Evolutionary conservation across 768 basidiomycete genomes (phyloP), one percentile per base, ranked within the genome.

Genomic region (Hypsizygus marmoreus): DNA sequence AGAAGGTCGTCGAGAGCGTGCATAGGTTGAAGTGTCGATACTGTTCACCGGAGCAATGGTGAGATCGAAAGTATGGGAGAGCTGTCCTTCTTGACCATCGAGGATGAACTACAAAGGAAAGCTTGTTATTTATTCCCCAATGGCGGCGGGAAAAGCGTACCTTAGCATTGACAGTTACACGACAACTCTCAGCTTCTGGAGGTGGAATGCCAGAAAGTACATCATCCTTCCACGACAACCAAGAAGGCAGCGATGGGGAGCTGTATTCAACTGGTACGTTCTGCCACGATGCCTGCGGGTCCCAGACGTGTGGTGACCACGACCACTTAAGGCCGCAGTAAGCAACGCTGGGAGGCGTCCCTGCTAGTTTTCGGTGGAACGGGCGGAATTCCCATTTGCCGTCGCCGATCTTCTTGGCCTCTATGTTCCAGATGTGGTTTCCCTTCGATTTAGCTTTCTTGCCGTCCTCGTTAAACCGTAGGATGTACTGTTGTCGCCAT

Each of bases 391-490:
- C 76, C 93, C 93, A 97, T 52, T 78, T 71, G 31, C 86, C 81
- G 37, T 88, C 88, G 17, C 71, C 72, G 17, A 71, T 61, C 66
- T 91, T 95, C 70, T 82, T 91, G n/a, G 93, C 95, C 58, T 97
- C 92, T 40, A 98, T 88, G 60, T 93, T 95, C 95, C 95, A 99
- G 55, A 97, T 97, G 59, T 98, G 95, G 69, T 99, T 99, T 36
- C 95, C 95, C 73, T 97, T 97, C 43, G 92, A 95, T 69, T 99
- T 99, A 17, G 95, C 91, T 71, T 99, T 99, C 69, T 97, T 97
- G 26, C 95, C 95, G 63, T 98, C 95, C 60, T 97, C 93, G 63
- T 99, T 99, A 75, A 95, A 98, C 23, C 95, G 89, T 22, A 93
- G 86, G 62, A 99, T 98, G 63, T 88, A 86, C 23, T 85, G 86